Conservation (phyloP, 192 early-diverging fungal genomes). For the Coemansia sp. region DNA sequence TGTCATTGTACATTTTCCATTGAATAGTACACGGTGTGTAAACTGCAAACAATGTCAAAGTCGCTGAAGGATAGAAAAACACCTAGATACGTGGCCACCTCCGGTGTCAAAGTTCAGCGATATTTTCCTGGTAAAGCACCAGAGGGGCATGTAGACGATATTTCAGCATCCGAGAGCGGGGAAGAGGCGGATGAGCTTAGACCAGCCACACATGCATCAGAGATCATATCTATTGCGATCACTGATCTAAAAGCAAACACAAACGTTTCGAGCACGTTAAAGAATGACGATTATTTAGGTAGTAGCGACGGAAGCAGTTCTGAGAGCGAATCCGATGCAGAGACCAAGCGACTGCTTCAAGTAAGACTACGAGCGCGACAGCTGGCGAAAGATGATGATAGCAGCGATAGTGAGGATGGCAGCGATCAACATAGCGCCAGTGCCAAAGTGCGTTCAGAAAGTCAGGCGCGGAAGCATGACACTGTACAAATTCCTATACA, state of each 20-base stretch:
- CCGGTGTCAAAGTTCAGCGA: slow-evolving; percentile 34
- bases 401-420: slow-evolving; percentile 6
- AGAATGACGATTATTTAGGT: not conserved
- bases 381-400: slow-evolving; percentile 7
- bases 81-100: slow-evolving; percentile 25
- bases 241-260: not conserved
- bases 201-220: not conserved
- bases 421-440: not conserved
- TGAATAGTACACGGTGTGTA: not conserved
- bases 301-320: slow-evolving; percentile 4
- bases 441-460: not conserved
- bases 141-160: slow-evolving; percentile 4
- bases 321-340: slow-evolving; percentile 18
- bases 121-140: slow-evolving; percentile 56
- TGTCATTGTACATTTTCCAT: not conserved
- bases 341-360: slow-evolving; percentile 24
- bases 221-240: slow-evolving; percentile 2
- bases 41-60: slow-evolving; percentile 1
- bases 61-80: not conserved
- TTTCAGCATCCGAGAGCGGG: slow-evolving; percentile 42
- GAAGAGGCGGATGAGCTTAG: slow-evolving; percentile 7
- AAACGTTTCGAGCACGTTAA: not conserved
- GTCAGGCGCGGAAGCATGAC: not conserved
- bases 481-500: not conserved
- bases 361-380: slow-evolving; percentile 27